Evolutionary conservation across 805 yeast genomes (phyloP).

Genomic region (Candida argentea): DNA sequence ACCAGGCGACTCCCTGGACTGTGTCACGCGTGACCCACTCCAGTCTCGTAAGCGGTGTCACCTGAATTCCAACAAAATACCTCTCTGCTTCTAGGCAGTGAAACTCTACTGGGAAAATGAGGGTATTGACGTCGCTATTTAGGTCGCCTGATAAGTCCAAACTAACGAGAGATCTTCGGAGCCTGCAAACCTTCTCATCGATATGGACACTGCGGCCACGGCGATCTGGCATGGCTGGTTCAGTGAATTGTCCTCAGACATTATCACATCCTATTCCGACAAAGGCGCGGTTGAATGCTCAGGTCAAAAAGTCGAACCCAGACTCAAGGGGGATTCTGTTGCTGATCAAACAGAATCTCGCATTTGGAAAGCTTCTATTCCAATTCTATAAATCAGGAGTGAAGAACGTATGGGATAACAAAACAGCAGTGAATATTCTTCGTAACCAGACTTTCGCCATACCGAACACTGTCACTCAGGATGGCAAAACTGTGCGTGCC

Average conservation of each 20-base stretch:
- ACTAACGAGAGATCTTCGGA: slow-evolving; percentile 10
- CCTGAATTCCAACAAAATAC: no score
- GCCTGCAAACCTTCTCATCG: neutral
- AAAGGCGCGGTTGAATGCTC: slow-evolving; percentile 16
- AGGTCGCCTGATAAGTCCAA: no score
- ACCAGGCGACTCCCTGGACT: no score
- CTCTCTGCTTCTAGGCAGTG: no score
- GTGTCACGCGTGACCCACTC: no score
- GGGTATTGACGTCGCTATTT: no score
- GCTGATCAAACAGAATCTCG: slow-evolving; percentile 27
- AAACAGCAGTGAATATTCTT: slow-evolving; percentile 9
- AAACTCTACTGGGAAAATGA: no score
- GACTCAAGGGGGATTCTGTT: slow-evolving; percentile 8
- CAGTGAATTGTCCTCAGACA: slow-evolving; percentile 19
- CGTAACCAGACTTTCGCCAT: slow-evolving; percentile 11
- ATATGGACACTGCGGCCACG: neutral
- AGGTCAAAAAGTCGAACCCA: slow-evolving; percentile 12
- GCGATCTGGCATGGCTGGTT: no score
- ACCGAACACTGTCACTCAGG: slow-evolving; percentile 9
- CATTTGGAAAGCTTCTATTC: slow-evolving; percentile 36
- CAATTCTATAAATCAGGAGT: slow-evolving; percentile 52
- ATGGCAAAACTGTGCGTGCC: slow-evolving; percentile 16
- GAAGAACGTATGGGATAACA: slow-evolving; percentile 41
- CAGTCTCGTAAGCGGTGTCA: no score
- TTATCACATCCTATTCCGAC: slow-evolving; percentile 20